These are phyloP conservation scores for Leishmania tarentolae DNA, from an alignment of 208 protist species.

Conservation along the genomic window DNA sequence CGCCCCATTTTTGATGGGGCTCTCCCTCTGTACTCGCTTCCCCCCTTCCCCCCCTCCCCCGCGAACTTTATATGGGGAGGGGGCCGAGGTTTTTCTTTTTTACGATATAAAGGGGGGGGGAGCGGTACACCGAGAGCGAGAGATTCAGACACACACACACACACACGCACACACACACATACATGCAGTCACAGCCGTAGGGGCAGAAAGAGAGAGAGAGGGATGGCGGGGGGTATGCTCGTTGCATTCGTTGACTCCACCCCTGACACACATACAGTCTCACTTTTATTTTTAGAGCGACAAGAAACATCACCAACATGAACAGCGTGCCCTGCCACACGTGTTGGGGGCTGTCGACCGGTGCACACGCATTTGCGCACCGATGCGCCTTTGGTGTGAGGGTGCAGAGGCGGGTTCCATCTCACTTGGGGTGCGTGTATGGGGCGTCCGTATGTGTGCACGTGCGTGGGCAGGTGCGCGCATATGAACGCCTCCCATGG, in stretches of 20 bases:
- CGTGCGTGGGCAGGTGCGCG: background rate
- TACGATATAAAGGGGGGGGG: background rate
- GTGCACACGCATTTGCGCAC: background rate
- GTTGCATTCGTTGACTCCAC: background rate
- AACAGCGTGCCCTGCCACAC: background rate
- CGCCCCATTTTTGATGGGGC: background rate
- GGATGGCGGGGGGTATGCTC: background rate
- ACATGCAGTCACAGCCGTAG: background rate
- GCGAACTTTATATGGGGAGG: background rate
- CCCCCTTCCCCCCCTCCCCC: conserved; percentile 5
- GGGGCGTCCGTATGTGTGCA: background rate
- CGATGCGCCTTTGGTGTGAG: background rate
- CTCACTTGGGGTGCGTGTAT: background rate
- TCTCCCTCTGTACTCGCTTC: conserved; percentile 12
- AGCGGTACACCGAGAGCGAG: background rate
- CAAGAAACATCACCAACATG: background rate
- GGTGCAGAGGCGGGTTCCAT: background rate
- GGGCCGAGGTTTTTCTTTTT: background rate
- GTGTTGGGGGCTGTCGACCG: background rate
- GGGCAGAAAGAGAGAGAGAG: background rate
- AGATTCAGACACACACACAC: too few species aligned
- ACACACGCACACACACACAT: background rate
- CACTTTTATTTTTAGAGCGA: background rate
- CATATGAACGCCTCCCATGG: background rate
- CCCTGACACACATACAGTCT: background rate